Percentiles rank a stretch among this genome's conserved stretches.
Evolutionary conservation across 2,329 filamentous ascomycete genomes (phyloP).

Genomic region (Fusarium lateritium): DNA sequence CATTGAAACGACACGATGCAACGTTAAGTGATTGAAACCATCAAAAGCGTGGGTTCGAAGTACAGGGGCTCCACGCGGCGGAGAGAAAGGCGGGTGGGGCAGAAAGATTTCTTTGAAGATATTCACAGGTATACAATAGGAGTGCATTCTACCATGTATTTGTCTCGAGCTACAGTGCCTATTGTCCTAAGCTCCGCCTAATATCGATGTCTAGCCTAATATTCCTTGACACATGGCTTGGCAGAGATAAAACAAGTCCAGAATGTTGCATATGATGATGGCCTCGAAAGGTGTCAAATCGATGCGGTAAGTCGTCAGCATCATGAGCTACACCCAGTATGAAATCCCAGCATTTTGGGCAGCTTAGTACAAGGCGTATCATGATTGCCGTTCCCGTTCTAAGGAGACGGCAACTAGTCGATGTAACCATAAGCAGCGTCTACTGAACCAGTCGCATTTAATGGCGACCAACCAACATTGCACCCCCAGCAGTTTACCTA

Average conservation of each 20-base stretch:
- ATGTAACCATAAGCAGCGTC: conserved; percentile 40
- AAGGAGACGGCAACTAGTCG: conserved; percentile 11
- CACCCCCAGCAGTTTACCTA: neutral
- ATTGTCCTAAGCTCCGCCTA: neutral
- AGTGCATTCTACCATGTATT: neutral
- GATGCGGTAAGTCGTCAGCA: neutral
- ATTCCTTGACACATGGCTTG: neutral
- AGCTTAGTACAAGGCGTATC: conserved; percentile 8
- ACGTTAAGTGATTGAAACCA: conserved; percentile 1
- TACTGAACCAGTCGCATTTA: conserved; percentile 41
- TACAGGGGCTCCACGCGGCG: neutral
- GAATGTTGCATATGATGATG: conserved; percentile 18
- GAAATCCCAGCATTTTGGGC: conserved; percentile 21
- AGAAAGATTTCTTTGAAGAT: neutral
- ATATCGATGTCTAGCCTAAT: neutral
- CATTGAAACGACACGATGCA: conserved; percentile 13
- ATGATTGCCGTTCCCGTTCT: conserved; percentile 21
- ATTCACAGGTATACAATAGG: too few relatives aligned
- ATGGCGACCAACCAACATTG: conserved; percentile 13
- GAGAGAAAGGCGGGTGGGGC: neutral
- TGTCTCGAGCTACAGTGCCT: too few relatives aligned
- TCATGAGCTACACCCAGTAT: neutral
- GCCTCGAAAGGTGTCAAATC: neutral
- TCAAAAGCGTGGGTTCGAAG: neutral
- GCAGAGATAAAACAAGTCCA: conserved; percentile 2